A percentile compares a stretch with the other conserved stretches of the same genome.
Evolutionary conservation across 1,284 basidiomycete species (phyloP).

Genomic region (Polyporus tsugae): DNA sequence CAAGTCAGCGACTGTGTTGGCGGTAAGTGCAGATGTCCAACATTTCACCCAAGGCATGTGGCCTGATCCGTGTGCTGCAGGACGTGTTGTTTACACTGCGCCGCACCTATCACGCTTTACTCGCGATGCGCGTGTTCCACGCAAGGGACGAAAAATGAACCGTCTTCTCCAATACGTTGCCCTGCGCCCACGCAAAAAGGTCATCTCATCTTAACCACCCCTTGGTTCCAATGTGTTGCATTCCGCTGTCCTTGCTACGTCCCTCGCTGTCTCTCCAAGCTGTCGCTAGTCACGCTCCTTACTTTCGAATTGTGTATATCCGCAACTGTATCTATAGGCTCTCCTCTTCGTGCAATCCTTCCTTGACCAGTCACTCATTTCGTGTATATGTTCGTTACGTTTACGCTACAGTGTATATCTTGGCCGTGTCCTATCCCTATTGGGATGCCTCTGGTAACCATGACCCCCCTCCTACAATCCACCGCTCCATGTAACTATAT

Average conservation of each 20-base stretch:
- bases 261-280: not conserved
- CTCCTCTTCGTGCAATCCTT: not conserved
- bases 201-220: not conserved
- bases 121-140: not conserved
- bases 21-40: not conserved
- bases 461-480: not conserved
- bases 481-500: not conserved
- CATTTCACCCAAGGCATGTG: not conserved
- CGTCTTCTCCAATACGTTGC: not conserved
- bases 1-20: not conserved
- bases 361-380: not conserved
- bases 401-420: not conserved
- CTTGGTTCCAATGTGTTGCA: not conserved
- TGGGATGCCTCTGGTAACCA: not conserved
- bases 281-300: not conserved
- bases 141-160: not conserved
- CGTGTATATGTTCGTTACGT: not conserved
- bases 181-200: not conserved
- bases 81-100: not conserved
- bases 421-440: not conserved
- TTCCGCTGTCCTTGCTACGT: not conserved
- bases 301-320: not conserved
- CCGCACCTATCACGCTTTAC: not conserved
- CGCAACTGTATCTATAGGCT: conserved; percentile 1
- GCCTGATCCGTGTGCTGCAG: not conserved